Evolutionary conservation across 164 flowering plant genomes (phyloP), one percentile per base, ranked within the genome.

Genomic region (Kingdonia uniflora): DNA sequence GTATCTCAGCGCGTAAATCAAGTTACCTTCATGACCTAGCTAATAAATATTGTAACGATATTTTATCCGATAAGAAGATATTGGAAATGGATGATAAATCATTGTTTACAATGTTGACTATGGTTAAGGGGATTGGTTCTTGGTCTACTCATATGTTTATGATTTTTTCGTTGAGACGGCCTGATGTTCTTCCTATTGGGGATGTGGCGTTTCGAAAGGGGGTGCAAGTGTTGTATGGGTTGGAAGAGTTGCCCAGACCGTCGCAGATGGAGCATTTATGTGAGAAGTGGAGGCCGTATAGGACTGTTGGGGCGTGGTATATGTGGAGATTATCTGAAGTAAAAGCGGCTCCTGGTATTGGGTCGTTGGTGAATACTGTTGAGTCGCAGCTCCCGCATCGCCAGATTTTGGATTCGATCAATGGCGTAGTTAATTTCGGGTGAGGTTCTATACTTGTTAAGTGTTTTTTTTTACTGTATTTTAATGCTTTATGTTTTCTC

Each of bases 101-200:
- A 6, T 73, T 92, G 33, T 86, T 86, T 58, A 75, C 97, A 1
- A 92, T 92, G 99, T 80, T 92, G 1, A 84, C 97, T 0, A 92
- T 92, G 99, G 99, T 92, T 14, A 84, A 88, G 63, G 99, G 99
- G 13, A 88, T 92, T 33, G 97, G 99, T 1, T 77, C 91, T 1
- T 88, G 99, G 99, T 86, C 97, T 0, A 97, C 86, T 6, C 99
- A 92, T 47, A 92, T 88, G 99, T 92, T 92, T 65, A 88, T 92
- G 99, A 86, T 92, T 19, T 84, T 86, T 63, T 84, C 95, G 24
- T 70, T 92, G 14, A 95, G 84, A 42, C 76, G 99, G 49, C 97
- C 99, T 1, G 99, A 92, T 58, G 99, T 92, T 17, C 69, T 92
- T 17, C 99, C 99, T 0, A 75, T 86, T 1, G 82, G 80, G 13